phyloP scores from a whole-genome alignment of 2,329 filamentous ascomycete genomes.

The Colletotrichum endophyticum region DNA sequence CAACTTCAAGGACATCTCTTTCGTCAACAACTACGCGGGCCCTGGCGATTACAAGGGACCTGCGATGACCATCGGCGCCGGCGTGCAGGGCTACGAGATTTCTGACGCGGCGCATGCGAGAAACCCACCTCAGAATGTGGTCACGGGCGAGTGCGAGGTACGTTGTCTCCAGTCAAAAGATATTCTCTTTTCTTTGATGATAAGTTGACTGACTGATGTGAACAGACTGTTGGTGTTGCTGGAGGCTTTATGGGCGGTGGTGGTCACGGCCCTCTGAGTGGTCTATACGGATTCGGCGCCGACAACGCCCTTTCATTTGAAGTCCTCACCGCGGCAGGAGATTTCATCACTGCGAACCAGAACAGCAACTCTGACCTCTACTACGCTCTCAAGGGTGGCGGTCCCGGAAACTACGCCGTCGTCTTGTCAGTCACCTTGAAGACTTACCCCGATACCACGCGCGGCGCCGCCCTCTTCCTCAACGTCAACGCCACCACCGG shows the following conservation, averaged over 20 bases:
- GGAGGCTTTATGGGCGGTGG: slow-evolving; percentile 68
- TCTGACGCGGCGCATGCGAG: slow-evolving; percentile 43
- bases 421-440: slow-evolving; percentile 58
- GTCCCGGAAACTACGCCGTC: slow-evolving; percentile 57
- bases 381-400: slow-evolving; percentile 61
- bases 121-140: slow-evolving; percentile 44
- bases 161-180: background rate
- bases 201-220: background rate
- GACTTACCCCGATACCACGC: slow-evolving; percentile 40
- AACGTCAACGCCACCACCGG: slow-evolving; percentile 18
- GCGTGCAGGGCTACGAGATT: slow-evolving; percentile 52
- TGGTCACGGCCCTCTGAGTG: slow-evolving; percentile 55
- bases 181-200: accelerated
- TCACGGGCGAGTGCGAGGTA: slow-evolving; percentile 57
- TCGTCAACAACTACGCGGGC: slow-evolving; percentile 39
- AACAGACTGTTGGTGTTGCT: slow-evolving; percentile 58
- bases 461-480: slow-evolving; percentile 7
- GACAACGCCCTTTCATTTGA: slow-evolving; percentile 54
- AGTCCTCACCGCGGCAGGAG: slow-evolving; percentile 50
- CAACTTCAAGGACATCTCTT: slow-evolving; percentile 51
- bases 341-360: slow-evolving; percentile 47
- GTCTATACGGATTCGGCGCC: slow-evolving; percentile 46
- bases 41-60: slow-evolving; percentile 49
- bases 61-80: slow-evolving; percentile 59
- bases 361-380: slow-evolving; percentile 56